Conservation (phyloP, 306 rosid species). For the barrel medic (Medicago truncatula) region DNA sequence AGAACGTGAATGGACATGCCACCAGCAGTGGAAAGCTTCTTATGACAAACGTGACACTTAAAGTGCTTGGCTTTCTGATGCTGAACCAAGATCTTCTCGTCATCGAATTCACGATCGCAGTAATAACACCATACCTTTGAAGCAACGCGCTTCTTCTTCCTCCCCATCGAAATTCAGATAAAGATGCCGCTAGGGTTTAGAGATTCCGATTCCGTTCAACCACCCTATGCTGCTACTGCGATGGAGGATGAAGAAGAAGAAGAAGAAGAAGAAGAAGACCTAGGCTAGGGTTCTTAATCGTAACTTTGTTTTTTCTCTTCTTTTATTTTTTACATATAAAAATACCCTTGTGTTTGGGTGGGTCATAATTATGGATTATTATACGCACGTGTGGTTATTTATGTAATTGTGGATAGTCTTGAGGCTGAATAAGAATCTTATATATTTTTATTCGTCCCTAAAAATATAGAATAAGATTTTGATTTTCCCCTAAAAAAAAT, state of each 20-base stretch:
- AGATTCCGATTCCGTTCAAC: background rate
- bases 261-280: conserved; percentile 21
- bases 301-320: background rate
- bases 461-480: no score
- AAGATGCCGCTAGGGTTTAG: background rate
- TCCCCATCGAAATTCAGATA: conserved; percentile 55
- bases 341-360: background rate
- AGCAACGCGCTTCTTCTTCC: conserved; percentile 94
- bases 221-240: conserved; percentile 22
- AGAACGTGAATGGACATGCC: conserved; percentile 99
- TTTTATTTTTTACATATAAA: background rate
- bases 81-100: conserved; percentile 97
- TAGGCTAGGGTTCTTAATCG: conserved; percentile 29
- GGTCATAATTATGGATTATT: background rate
- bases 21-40: conserved; percentile 97
- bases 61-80: conserved; percentile 99
- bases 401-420: background rate
- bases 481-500: no score
- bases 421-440: background rate
- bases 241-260: background rate
- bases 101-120: conserved; percentile 98
- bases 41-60: conserved; percentile 97
- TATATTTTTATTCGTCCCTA: no score
- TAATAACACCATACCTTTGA: conserved; percentile 99
- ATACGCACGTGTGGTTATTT: background rate